Conservation (phyloP, 257 asterid species). For the Nicotiana benthamiana region DNA sequence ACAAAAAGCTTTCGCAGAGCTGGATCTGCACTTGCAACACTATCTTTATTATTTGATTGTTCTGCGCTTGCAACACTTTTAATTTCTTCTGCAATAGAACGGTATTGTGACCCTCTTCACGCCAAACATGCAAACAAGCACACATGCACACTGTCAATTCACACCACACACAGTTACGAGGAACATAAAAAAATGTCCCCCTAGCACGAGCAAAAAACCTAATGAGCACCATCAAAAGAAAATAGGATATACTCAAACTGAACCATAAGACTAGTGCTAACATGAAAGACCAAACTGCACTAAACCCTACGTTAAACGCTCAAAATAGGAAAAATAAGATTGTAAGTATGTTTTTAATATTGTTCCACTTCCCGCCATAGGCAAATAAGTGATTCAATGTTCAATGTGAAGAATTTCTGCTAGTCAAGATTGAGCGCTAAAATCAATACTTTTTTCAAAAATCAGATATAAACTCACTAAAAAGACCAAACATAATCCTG, state of each 20-base stretch:
- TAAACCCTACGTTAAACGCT: neutral
- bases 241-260: neutral
- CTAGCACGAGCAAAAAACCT: constrained; percentile 15
- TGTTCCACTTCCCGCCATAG: neutral
- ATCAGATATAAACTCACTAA: neutral
- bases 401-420: neutral
- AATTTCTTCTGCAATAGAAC: constrained; percentile 91
- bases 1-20: constrained; percentile 97
- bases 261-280: neutral
- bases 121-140: constrained; percentile 95
- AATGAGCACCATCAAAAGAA: constrained; percentile 12
- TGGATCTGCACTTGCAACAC: constrained; percentile 95
- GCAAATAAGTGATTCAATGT: neutral
- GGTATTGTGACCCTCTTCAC: constrained; percentile 83
- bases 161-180: constrained; percentile 37
- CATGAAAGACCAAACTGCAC: neutral
- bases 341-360: neutral
- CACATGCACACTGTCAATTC: constrained; percentile 67
- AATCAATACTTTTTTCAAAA: neutral
- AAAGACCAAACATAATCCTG: neutral
- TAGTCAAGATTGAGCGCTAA: neutral
- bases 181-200: constrained; percentile 22
- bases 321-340: neutral
- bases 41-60: neutral
- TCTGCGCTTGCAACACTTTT: constrained; percentile 92